Evolutionary conservation across 2,329 filamentous ascomycete species (phyloP).

Genomic region (Aspergillus caelatus): DNA sequence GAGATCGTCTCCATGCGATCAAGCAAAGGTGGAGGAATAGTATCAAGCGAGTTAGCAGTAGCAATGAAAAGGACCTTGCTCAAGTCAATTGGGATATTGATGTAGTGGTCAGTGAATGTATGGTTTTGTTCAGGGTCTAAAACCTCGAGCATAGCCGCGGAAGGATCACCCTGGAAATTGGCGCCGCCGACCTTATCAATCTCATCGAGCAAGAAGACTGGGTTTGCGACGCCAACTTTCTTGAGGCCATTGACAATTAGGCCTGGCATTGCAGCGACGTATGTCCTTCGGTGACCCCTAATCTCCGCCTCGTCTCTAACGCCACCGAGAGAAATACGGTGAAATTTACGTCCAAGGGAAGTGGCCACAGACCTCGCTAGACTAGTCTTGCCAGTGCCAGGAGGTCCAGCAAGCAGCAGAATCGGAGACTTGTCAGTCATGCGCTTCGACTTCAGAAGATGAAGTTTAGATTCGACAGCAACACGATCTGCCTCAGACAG

Average conservation of each 20-base stretch:
- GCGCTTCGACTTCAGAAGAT: conserved; percentile 76
- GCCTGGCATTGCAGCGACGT: conserved; percentile 98
- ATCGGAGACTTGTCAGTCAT: conserved; percentile 97
- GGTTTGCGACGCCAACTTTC: conserved; percentile 94
- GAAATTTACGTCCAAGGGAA: conserved; percentile 91
- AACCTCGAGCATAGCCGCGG: conserved; percentile 96
- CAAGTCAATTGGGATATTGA: conserved; percentile 92
- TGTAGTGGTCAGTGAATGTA: conserved; percentile 92
- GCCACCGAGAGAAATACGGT: conserved; percentile 93
- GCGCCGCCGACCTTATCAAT: conserved; percentile 94
- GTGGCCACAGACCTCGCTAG: conserved; percentile 90
- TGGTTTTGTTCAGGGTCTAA: conserved; percentile 97
- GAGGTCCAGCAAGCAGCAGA: conserved; percentile 86
- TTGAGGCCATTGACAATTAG: conserved; percentile 90
- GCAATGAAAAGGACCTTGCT: conserved; percentile 98
- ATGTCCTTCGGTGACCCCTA: conserved; percentile 88
- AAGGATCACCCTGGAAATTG: conserved; percentile 93
- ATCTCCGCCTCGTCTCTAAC: conserved; percentile 97
- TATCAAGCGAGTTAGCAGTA: conserved; percentile 92
- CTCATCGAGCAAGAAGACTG: conserved; percentile 93
- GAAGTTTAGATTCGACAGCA: conserved; percentile 64
- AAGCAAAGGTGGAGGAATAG: conserved; percentile 88
- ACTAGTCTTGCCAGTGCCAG: conserved; percentile 94
- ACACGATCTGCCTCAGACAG: conserved; percentile 50
- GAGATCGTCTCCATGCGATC: conserved; percentile 97